A percentile compares a stretch with the other conserved stretches of the same genome.
phyloP scores from a whole-genome alignment of 345 rosid genomes.

The Pistacia integerrima region DNA sequence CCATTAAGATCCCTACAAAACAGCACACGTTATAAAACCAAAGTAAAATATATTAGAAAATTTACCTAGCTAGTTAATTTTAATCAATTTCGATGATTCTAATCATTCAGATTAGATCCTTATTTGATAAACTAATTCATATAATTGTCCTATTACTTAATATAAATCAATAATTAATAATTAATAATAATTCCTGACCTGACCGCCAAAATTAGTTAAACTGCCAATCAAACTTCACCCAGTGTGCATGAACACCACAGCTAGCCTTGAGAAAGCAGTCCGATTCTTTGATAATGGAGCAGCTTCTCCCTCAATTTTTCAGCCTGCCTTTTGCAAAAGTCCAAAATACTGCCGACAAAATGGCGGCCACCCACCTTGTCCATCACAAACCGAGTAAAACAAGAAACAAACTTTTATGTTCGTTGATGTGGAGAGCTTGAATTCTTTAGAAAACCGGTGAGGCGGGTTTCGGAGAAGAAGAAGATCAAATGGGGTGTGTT shows the following conservation, averaged over 20 bases:
- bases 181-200: background rate
- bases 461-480: background rate
- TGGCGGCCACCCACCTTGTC: constrained; percentile 11
- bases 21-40: too few species aligned
- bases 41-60: too few species aligned
- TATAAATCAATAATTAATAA: too few species aligned
- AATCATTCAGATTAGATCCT: too few species aligned
- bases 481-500: constrained; percentile 47
- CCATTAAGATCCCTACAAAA: too few species aligned
- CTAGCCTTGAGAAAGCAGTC: constrained; percentile 21
- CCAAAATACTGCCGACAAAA: constrained; percentile 42
- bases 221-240: background rate
- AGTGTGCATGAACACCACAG: background rate
- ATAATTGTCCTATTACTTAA: too few species aligned
- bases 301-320: constrained; percentile 6
- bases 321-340: constrained; percentile 21
- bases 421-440: too few species aligned
- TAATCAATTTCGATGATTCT: too few species aligned
- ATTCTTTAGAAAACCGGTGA: background rate
- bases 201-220: constrained; percentile 6
- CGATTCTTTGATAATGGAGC: constrained; percentile 30
- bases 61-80: too few species aligned
- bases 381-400: background rate
- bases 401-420: background rate
- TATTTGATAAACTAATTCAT: too few species aligned